These are phyloP conservation scores for Hylodesmum podocarpum DNA, from an alignment of 306 rosid species.

Conservation along the genomic window DNA sequence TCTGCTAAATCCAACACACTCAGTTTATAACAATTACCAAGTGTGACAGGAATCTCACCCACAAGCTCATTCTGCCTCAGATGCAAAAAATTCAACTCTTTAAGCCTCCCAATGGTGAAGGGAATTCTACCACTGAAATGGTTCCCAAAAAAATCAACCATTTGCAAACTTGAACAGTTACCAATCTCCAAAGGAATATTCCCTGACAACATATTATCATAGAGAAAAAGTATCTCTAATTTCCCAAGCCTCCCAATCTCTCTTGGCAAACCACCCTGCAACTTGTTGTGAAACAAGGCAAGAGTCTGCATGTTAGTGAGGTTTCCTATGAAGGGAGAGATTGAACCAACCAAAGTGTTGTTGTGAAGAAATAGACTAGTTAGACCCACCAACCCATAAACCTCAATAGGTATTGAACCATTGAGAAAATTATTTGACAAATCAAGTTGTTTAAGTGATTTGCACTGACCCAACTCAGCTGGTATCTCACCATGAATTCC, in stretches of 20 bases:
- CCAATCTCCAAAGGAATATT: conserved; percentile 82
- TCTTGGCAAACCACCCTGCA: conserved; percentile 61
- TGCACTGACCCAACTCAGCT: conserved; percentile 58
- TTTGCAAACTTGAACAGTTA: conserved; percentile 68
- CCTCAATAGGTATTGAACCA: conserved; percentile 72
- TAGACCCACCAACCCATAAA: conserved; percentile 48
- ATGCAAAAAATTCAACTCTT: conserved; percentile 69
- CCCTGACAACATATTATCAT: conserved; percentile 70
- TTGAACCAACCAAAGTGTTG: conserved; percentile 76
- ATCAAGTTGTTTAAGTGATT: conserved; percentile 60
- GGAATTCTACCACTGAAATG: conserved; percentile 68
- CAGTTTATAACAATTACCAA: conserved; percentile 74
- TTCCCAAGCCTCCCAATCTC: conserved; percentile 82
- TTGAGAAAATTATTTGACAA: conserved; percentile 65
- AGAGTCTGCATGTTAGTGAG: conserved; percentile 54
- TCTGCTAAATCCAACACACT: conserved; percentile 70
- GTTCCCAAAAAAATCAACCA: conserved; percentile 77
- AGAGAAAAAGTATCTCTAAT: conserved; percentile 57
- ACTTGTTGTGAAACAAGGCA: conserved; percentile 63
- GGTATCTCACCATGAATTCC: conserved; percentile 70
- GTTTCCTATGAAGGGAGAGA: conserved; percentile 68
- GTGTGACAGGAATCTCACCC: conserved; percentile 70
- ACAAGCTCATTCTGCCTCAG: conserved; percentile 73
- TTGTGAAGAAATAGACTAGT: conserved; percentile 65
- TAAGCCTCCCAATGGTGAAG: conserved; percentile 70